Evolutionary conservation across 1,139 yeast species (phyloP).

Genomic region (Suhomyces bokatorum): DNA sequence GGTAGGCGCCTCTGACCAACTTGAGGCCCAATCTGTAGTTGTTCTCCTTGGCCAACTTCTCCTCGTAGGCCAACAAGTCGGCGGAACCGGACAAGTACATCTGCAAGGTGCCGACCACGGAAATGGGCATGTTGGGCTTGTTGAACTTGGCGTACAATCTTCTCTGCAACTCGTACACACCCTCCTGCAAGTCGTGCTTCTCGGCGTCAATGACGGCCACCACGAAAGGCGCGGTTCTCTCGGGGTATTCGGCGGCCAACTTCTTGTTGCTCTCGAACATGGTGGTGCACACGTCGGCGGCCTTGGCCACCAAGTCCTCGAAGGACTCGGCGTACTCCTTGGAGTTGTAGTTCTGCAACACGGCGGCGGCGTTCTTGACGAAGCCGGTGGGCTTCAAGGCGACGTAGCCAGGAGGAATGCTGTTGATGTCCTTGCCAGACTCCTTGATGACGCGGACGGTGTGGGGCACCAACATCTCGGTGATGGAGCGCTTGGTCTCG

Average conservation of each 20-base stretch:
- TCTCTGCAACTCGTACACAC: slow-evolving; percentile 89
- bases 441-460: slow-evolving; percentile 49
- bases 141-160: slow-evolving; percentile 76
- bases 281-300: slow-evolving; percentile 55
- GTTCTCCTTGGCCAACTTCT: slow-evolving; percentile 59
- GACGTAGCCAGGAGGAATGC: slow-evolving; percentile 75
- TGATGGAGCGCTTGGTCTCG: slow-evolving; percentile 68
- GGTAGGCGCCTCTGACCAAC: slow-evolving; percentile 96
- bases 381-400: slow-evolving; percentile 95
- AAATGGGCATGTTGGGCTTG: slow-evolving; percentile 53
- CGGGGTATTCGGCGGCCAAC: slow-evolving; percentile 56
- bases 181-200: slow-evolving; percentile 81
- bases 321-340: slow-evolving; percentile 51
- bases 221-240: slow-evolving; percentile 75
- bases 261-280: slow-evolving; percentile 57
- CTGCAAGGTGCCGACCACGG: slow-evolving; percentile 91
- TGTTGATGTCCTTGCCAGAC: slow-evolving; percentile 53
- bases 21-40: slow-evolving; percentile 82
- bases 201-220: slow-evolving; percentile 93
- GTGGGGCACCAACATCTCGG: slow-evolving; percentile 73
- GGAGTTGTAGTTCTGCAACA: slow-evolving; percentile 60
- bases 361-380: slow-evolving; percentile 71
- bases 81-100: slow-evolving; percentile 81
- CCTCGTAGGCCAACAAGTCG: slow-evolving; percentile 61
- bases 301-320: slow-evolving; percentile 62